Base-by-base conservation (phyloP, 257 asterid species). In the Cruciata laevipes region DNA sequence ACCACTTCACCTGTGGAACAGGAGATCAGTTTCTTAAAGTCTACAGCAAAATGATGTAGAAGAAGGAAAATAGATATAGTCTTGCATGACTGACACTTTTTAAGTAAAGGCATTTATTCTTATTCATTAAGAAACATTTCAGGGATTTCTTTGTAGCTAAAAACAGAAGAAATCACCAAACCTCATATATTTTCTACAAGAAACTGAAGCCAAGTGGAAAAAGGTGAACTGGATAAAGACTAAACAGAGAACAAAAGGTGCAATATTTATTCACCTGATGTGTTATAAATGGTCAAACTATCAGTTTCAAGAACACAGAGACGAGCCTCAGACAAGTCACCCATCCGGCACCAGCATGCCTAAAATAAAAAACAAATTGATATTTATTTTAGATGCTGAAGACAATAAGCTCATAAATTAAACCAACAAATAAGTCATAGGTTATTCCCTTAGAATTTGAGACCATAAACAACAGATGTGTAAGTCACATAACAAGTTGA, bases 311-410 rank as follows among this genome's bases (percentile, higher is more conserved):
- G 96, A 78, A 87, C 90, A 80, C 97, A 92, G 32, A 92, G 85
- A 76, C 82, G 77, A 71, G 91, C 83, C 73, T 89, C 95, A 20
- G 87, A 78, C 70, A 69, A 62, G 78, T 86, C 82, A 66, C 91
- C 90, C 98, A 92, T 87, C 66, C 83, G 79, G 79, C 95, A 89
- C 96, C 96, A 92, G 80, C 97, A 92, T 62, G 85, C 96, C 98
- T 89, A 80, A 65, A 77, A 74, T 65, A 57, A 40, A 23, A n/a
- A 47, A 67, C 23, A 71, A 70, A 80, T 60, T 30, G 44, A 1
- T 38, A 61, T 7, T 21, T 9, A n/a, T 7, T 0, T 25, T 25
- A 42, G n/a, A 23, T 65, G 30, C 13, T 27, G 6, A 27, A 24
- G 33, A 27, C 57, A 52, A 55, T 44, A 40, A 37, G 49, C 37